Percentiles rank a stretch among this genome's conserved stretches.
phyloP scores from a whole-genome alignment of 192 early-diverging fungal genomes.

The Powellomyces hirtus region DNA sequence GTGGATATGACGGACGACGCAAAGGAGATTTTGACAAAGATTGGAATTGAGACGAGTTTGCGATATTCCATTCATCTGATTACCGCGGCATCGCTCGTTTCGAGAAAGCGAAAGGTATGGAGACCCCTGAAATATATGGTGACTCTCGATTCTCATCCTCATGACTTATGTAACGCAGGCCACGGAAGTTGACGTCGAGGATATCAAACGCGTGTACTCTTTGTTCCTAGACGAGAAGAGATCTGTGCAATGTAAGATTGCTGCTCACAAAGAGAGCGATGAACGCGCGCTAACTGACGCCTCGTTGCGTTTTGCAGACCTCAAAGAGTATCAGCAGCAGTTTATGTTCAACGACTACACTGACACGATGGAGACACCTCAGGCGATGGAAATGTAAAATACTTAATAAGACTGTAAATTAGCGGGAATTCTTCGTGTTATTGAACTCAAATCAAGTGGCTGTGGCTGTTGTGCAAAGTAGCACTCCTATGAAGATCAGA shows the following conservation, averaged over 20 bases:
- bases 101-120: constrained; percentile 82
- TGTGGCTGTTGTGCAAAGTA: constrained; percentile 29
- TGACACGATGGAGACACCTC: background rate
- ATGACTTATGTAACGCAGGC: constrained; percentile 57
- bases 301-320: constrained; percentile 34
- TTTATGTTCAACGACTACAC: constrained; percentile 77
- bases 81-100: constrained; percentile 87
- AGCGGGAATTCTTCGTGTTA: too few species aligned
- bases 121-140: background rate
- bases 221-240: constrained; percentile 96
- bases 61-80: constrained; percentile 97
- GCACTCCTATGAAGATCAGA: constrained; percentile 31
- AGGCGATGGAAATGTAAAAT: background rate
- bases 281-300: background rate
- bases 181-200: constrained; percentile 84
- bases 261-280: background rate
- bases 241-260: constrained; percentile 76
- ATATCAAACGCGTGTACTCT: constrained; percentile 91
- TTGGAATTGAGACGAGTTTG: constrained; percentile 91
- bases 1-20: constrained; percentile 97
- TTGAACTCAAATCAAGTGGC: constrained; percentile 2
- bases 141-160: constrained; percentile 10
- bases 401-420: background rate
- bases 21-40: constrained; percentile 83
- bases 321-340: constrained; percentile 92